phyloP scores from a whole-genome alignment of 140 eudicot species.

The Oenanthe javanica region DNA sequence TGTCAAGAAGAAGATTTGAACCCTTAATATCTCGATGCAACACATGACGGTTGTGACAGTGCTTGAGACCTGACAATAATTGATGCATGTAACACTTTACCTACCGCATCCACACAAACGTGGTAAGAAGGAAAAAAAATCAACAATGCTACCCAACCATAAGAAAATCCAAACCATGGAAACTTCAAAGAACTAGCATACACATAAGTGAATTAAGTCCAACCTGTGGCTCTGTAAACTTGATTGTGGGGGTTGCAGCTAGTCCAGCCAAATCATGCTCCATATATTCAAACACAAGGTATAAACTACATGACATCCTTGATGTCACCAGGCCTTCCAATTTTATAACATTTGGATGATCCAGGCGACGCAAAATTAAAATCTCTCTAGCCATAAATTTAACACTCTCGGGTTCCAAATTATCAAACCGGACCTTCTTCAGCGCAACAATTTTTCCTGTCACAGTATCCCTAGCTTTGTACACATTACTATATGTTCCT shows the following conservation, averaged over 20 bases:
- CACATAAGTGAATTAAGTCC: background rate
- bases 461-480: slow-evolving; percentile 62
- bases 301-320: slow-evolving; percentile 69
- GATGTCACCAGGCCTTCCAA: slow-evolving; percentile 71
- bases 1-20: slow-evolving; percentile 68
- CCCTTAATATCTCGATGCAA: slow-evolving; percentile 79
- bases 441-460: slow-evolving; percentile 64
- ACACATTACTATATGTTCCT: slow-evolving; percentile 79
- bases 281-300: slow-evolving; percentile 75
- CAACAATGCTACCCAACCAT: background rate
- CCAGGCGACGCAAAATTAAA: slow-evolving; percentile 58
- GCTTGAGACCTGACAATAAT: slow-evolving; percentile 67
- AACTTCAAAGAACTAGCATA: background rate
- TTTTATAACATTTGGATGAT: slow-evolving; percentile 71
- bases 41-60: slow-evolving; percentile 67
- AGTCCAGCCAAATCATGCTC: slow-evolving; percentile 81
- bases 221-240: slow-evolving; percentile 80
- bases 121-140: slow-evolving; percentile 9
- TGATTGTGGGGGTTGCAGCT: slow-evolving; percentile 62
- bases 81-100: slow-evolving; percentile 80
- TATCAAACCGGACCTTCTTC: slow-evolving; percentile 71
- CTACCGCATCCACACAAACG: slow-evolving; percentile 22
- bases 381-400: slow-evolving; percentile 79
- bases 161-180: background rate
- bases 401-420: slow-evolving; percentile 77